Base-by-base conservation (phyloP, 2,329 filamentous ascomycete species). In the Penicillium sp. region DNA sequence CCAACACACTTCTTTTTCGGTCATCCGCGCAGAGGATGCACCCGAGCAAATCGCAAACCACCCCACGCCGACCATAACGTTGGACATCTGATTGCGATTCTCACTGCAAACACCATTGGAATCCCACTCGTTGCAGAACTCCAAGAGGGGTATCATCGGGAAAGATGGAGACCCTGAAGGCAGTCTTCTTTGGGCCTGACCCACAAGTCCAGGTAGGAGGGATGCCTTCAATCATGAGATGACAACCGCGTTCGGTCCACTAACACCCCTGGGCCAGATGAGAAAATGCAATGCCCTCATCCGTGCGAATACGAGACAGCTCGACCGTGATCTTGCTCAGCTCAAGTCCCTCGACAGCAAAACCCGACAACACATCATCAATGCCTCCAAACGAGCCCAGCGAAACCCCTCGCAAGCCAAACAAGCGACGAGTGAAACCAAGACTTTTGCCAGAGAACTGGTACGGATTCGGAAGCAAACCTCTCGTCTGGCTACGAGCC, bases 281-380 rank as follows among this genome's bases (percentile, higher is more conserved):
- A 84, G 90, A 50, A 97, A 96, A 83, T 97, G 91, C 70, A 95
- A 96, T 68, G 75, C 81, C 47, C 80, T 97, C 47, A 85, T 98
- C 58, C 87, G 91, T 46, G 74, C 82, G 63, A 96, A 97, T 69
- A 85, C 88, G 48, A 89, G 93, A 61, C 91, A 94, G 63, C 80
- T 98, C 57, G 93, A 98, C 67, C 90, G 93, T 62, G 90, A 97
- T 69, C 91, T 98, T 63, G 70, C 77, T 38, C 76, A 82, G 51
- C 79, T 93, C 51, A 90, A 87, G 66, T 73, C 79, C 41, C 83
- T 87, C 52, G 91, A 98, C 65, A 70, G 71, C 60, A 94, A 93
- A 68, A 90, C 90, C 48, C 89, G 88, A 60, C 84, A 79, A 64
- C 80, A 87, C 53, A 97, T 97, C 66, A 65, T 94, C 39, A 80